Evolutionary conservation across 1,139 yeast genomes (phyloP).

Genomic region (Scheffersomyces stambukii): DNA sequence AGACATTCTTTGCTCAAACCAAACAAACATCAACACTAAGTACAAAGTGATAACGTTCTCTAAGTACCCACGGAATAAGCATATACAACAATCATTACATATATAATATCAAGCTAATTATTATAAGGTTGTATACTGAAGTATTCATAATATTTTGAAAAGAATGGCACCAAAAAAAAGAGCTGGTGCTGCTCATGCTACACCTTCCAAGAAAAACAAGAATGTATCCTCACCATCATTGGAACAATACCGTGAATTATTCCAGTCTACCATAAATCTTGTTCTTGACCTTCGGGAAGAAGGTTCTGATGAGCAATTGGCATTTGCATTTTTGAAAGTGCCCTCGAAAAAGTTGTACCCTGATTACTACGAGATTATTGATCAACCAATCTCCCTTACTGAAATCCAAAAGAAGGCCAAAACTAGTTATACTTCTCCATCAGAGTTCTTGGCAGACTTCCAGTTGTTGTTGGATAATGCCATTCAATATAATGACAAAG

Average conservation of each 20-base stretch:
- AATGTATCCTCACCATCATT: conserved; percentile 12
- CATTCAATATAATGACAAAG: conserved; percentile 54
- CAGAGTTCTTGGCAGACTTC: conserved; percentile 53
- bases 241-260: conserved; percentile 25
- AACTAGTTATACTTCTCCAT: conserved; percentile 26
- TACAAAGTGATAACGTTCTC: too few relatives aligned
- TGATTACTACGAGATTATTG: conserved; percentile 68
- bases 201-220: conserved; percentile 12
- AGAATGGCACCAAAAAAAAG: conserved; percentile 21
- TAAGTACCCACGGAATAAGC: too few relatives aligned
- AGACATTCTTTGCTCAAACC: too few relatives aligned
- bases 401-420: conserved; percentile 54
- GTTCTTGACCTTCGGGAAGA: conserved; percentile 29
- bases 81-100: too few relatives aligned
- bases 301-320: conserved; percentile 29
- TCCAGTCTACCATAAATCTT: conserved; percentile 20
- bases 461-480: conserved; percentile 58
- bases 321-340: conserved; percentile 57
- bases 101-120: too few relatives aligned
- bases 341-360: conserved; percentile 79
- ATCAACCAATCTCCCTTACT: conserved; percentile 60
- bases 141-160: conserved; percentile 1
- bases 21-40: too few relatives aligned
- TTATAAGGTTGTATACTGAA: too few relatives aligned
- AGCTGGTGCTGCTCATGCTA: conserved; percentile 14